Evolutionary conservation across 2,329 filamentous ascomycete genomes (phyloP), one percentile per base, ranked within the genome.

Genomic region (Colletotrichum simmondsii): DNA sequence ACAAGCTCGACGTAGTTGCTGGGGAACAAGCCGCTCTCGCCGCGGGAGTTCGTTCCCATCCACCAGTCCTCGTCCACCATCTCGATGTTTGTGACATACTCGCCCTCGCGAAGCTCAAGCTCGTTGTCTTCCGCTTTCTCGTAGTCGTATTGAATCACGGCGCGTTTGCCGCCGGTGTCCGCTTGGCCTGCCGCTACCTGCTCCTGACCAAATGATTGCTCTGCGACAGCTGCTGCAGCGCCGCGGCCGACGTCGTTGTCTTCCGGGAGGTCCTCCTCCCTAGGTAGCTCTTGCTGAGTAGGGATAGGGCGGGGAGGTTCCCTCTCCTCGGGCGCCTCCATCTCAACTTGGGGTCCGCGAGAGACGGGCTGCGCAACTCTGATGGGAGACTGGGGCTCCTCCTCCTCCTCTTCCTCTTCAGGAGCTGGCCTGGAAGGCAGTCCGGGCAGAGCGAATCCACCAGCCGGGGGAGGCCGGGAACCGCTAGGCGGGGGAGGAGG

Each of bases 11-110:
- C 96, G 77, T 99, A 99, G 87, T 98, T 98, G 85, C 94, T 97
- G 5, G 97, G 97, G 88, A 99, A 98, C 46, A 99, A 87, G 60
- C 97, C 97, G 71, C 88, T 92, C 82, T 98, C 95, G 77, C 97
- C 97, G 74, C 87, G 88, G 26, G 89, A 85, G 85, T 98, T 99
- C 76, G 93, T 94, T 56, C 97, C 97, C 90, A 98, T 93, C 97
- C 97, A 99, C 97, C 97, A 99, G 81, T 99, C 96, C 64, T 97
- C 93, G 77, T 98, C 97, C 2, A 99, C 95, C 94, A 97, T 97
- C 75, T 98, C 95, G 78, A 99, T 98, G 80, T 98, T 93, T 28
- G 90, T 95, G 49, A 99, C 93, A 75, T 92, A 90, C 78, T 98
- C 94, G 75, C 95, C 95, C 83, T 99, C 97, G 30, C 90, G 88